Base-by-base conservation (phyloP, 2,329 filamentous ascomycete species). In the Diaporthe vaccinii region DNA sequence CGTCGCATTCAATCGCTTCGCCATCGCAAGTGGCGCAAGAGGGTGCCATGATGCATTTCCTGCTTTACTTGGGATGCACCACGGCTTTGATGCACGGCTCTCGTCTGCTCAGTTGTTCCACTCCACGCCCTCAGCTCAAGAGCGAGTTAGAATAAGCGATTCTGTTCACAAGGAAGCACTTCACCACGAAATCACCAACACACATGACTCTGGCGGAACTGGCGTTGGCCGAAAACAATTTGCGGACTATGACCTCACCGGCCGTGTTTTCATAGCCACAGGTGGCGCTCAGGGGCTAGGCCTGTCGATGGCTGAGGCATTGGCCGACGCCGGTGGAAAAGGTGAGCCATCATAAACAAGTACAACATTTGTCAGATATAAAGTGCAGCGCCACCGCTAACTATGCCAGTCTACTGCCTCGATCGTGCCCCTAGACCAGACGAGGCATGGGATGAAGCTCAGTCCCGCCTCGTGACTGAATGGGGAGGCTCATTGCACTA, bases 311-410 rank as follows among this genome's bases (percentile, higher is more conserved):
- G 90, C 93, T 1, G 93, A 96, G 79, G 93, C 92, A 1, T 84
- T 96, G 20, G 86, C 94, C 17, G 93, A 96, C 83, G 93, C 93
- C 34, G 94, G 94, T 28, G 94, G 93, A 34, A 93, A 86, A 78
- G 89, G 90, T 91, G 79, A 67, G 81, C 80, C 55, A 57, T 39
- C 31, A 53, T 53, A 22, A 10, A 53, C 49, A 22, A 10, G 8
- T n/a, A 58, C 28, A 57, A 36, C 9, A 28, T n/a, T 15, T 72
- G 10, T 5, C 25, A 39, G n/a, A n/a, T n/a, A 44, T 6, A 17
- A 31, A 41, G 12, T 22, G 12, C 2, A 5, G 2, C 14, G 12
- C 53, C 36, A 72, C n/a, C 12, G 34, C 68, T 59, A 22, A 72
- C 36, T 14, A 4, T 14, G 25, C 17, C 41, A 89, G 90, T 91